Evolutionary conservation across 2,329 filamentous ascomycete species (phyloP), one percentile per base, ranked within the genome.

Genomic region (Talaromyces pinophilus): DNA sequence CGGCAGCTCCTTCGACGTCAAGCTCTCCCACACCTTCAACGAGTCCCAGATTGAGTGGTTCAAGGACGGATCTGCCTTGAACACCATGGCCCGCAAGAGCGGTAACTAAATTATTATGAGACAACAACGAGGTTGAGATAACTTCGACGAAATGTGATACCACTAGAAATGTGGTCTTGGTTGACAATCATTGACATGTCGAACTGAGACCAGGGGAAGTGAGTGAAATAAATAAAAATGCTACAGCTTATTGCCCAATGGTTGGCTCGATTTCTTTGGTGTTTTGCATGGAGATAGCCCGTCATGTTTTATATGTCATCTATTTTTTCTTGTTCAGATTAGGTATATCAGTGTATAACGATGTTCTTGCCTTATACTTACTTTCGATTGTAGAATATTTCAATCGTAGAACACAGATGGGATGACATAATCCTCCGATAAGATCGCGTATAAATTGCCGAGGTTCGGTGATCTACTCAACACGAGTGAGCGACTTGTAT

Each of bases 11-110:
- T 97, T 92, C 82, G 90, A 97, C 71, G 78, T 97, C 74, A 86
- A 91, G 82, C 89, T 99, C 74, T 86, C 87, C 72, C 95, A 99
- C 85, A 99, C 95, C 71, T 99, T 97, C 90, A 99, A 99, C 87
- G 92, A 92, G 80, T 88, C 91, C 73, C 95, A 99, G 85, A 90
- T 99, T 70, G 91, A 97, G 84, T 99, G 95, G 95, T 99, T 99
- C 88, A 93, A 93, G 87, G 96, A 98, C 81, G 95, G 95, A 72
- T 93, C 90, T 77, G 95, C 95, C 65, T 86, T 99, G 72, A 99
- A 99, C 89, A 97, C 93, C 74, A 99, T 99, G 94, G 93, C 94
- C 72, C 96, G 95, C 88, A 77, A 79, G 69, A 67, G 74, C 64
- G 72, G 63, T 66, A 59, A 74, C 63, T 79, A 79, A 75, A 72